Evolutionary conservation across 768 basidiomycete species (phyloP), one percentile per base, ranked within the genome.

Genomic region (Lentinula boryana): DNA sequence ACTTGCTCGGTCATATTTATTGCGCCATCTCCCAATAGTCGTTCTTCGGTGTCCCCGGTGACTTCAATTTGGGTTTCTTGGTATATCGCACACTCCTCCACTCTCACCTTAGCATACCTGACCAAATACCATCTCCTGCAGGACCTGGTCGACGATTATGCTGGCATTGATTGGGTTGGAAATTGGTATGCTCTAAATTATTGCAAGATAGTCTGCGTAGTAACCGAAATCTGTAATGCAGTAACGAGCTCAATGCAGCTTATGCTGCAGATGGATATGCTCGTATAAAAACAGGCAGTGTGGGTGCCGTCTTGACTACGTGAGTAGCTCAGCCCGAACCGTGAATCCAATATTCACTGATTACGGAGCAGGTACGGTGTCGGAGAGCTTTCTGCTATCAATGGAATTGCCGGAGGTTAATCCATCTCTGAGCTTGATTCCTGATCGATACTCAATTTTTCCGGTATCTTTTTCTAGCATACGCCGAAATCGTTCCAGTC

Each of bases 181-280:
- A 91, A 91, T 68, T 91, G 89, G 88, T 88, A 71, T 5, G 75
- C 58, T 0, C 49, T 4, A 18, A 57, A n/a, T 7, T 23, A 32
- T 51, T 51, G 12, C 21, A 33, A 9, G 12, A 12, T 51, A 31
- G 2, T 38, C 36, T 38, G 7, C 13, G 9, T 38, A 38, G 36
- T 13, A 38, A 38, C 36, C 9, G n/a, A 51, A 7, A 15, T 3
- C 31, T 35, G n/a, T 35, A 12, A 21, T 21, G 0, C 60, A 91
- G 89, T 64, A 92, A 92, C 62, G 89, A 94, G 69, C 78, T 95
- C 52, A 92, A 94, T 64, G 89, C 91, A 0, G 80, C 91, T 0
- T 97, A 97, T 71, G 95, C 95, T 12, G 92, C 92, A 0, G 94
- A 95, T 68, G 95, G 95, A 9, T 96, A 96, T 71, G 91, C 95